Conservation (phyloP, 2,329 filamentous ascomycete species). For the Xylariales sp. region DNA sequence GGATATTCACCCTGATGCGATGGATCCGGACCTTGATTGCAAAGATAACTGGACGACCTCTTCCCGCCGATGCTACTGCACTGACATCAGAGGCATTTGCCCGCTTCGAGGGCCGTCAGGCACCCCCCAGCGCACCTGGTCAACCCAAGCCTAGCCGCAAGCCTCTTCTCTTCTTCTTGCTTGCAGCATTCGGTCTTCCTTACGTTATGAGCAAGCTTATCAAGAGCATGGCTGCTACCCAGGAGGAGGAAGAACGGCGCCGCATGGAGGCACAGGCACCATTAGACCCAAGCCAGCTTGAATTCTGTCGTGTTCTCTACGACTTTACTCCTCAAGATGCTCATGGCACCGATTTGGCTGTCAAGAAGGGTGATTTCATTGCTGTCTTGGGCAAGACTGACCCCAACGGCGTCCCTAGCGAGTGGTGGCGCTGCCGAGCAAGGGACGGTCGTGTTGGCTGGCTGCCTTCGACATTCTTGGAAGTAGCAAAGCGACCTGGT, state of each 20-base stretch:
- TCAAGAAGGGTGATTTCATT: slow-evolving; percentile 92
- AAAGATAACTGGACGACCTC: slow-evolving; percentile 87
- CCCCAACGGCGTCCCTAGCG: slow-evolving; percentile 83
- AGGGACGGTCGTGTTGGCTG: slow-evolving; percentile 89
- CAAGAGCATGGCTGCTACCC: slow-evolving; percentile 72
- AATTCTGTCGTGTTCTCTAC: slow-evolving; percentile 93
- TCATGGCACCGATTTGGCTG: slow-evolving; percentile 79
- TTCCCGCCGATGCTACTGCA: slow-evolving; percentile 79
- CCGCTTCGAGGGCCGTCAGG: slow-evolving; percentile 70
- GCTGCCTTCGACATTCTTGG: slow-evolving; percentile 84
- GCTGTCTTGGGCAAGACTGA: slow-evolving; percentile 91
- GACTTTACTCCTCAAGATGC: slow-evolving; percentile 80
- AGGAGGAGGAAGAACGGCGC: slow-evolving; percentile 75
- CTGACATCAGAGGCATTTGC: slow-evolving; percentile 91
- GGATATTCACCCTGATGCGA: slow-evolving; percentile 92
- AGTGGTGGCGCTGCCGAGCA: slow-evolving; percentile 96
- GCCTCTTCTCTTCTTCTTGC: slow-evolving; percentile 90
- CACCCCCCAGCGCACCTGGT: slow-evolving; percentile 51
- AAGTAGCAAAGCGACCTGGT: slow-evolving; percentile 59
- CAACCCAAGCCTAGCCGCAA: slow-evolving; percentile 81
- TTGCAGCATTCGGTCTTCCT: slow-evolving; percentile 90
- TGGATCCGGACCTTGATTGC: slow-evolving; percentile 91
- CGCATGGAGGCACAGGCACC: slow-evolving; percentile 53
- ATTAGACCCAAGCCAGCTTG: slow-evolving; percentile 84
- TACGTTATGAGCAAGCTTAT: slow-evolving; percentile 98